Base-by-base conservation (phyloP, 257 asterid species). In the Capsicum chinense region DNA sequence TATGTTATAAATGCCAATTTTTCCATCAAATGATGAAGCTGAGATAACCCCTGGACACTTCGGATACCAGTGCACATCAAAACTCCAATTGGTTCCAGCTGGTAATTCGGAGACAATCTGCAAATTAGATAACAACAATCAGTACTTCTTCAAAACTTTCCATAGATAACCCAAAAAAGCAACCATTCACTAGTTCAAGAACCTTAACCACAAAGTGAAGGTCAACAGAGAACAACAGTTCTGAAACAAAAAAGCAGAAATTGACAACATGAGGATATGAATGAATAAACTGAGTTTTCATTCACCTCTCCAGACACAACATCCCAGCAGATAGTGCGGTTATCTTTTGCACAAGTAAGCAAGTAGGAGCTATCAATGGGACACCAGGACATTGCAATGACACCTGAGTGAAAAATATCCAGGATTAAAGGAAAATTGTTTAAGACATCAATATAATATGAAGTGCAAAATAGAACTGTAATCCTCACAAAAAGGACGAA, bases 261-360 rank as follows among this genome's bases (percentile, higher is more conserved):
- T 26, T 76, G 63, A 54, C 48, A 76, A 54, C 21, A 50, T 9
- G 81, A 52, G 48, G 63, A 8, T 76, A 76, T 26, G 64, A 54
- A 76, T 26, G 81, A 54, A 4, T 64, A 76, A 39, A 2, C 39
- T 26, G 19, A 54, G 54, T 7, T 52, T 82, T 81, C 78, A 73
- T 68, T 87, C 83, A 95, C 99, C 96, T 97, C 96, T 81, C 98
- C 98, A 89, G 97, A 90, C 60, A 56, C 81, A 50, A 95, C 88
- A 86, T 97, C 98, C 99, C 99, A 97, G 92, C 99, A 95, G 86
- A 97, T 93, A n/a, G 99, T 97, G 62, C 99, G 97, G 86, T 93
- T 97, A 89, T 97, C 99, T 85, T 97, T 97, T 79, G 97, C 97
- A 91, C 99, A 97, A n/a, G 99, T 95, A 87, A 97, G 95, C 83